Conservation (phyloP, 495 filamentous ascomycete species). For the Filosporella fistucella region DNA sequence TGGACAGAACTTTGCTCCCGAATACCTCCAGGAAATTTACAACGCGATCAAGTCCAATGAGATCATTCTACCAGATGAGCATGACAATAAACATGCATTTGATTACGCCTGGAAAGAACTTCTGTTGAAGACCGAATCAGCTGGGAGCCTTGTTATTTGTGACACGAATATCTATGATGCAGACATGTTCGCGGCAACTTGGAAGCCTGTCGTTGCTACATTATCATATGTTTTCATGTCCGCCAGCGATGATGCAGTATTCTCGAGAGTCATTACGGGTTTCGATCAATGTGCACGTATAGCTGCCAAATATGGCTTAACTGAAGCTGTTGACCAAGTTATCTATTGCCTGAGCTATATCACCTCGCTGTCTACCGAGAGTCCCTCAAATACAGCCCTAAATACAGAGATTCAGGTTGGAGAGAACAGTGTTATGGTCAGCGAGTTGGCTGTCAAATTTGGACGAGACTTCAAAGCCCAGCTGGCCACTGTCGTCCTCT, state of each 20-base stretch:
- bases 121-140: constrained; percentile 74
- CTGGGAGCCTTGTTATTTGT: constrained; percentile 70
- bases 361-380: constrained; percentile 73
- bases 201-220: constrained; percentile 91
- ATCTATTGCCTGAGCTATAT: constrained; percentile 85
- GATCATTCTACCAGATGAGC: constrained; percentile 95
- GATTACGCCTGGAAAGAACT: constrained; percentile 97
- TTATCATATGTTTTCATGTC: constrained; percentile 99
- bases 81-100: constrained; percentile 92
- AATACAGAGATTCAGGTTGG: constrained; percentile 96
- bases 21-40: constrained; percentile 85
- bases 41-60: constrained; percentile 88
- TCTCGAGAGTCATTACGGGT: constrained; percentile 84
- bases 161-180: constrained; percentile 94
- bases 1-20: constrained; percentile 75
- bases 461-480: constrained; percentile 91
- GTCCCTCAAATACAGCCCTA: constrained; percentile 73
- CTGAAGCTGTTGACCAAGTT: constrained; percentile 86
- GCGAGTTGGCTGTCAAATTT: constrained; percentile 95
- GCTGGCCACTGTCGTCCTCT: constrained; percentile 88
- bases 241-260: constrained; percentile 95
- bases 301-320: constrained; percentile 77
- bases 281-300: constrained; percentile 97
- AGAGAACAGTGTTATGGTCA: constrained; percentile 96
- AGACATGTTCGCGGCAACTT: constrained; percentile 95